Conservation (phyloP, 352 stramenopile genomes). For the Blastocystis sp. region DNA sequence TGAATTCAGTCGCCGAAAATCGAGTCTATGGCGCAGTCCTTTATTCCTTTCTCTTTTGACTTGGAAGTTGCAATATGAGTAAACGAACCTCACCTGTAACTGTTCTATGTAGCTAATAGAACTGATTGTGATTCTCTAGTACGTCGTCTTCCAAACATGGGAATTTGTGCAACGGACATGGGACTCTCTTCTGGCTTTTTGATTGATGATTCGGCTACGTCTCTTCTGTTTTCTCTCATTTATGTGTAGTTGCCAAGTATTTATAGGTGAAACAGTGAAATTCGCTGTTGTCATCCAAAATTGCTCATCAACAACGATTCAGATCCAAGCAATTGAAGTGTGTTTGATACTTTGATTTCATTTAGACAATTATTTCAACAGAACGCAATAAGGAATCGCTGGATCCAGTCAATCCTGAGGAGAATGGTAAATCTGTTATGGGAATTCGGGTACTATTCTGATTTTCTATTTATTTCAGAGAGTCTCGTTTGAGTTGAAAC, state of each 20-base stretch:
- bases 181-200: no score
- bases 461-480: no score
- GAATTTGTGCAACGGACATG: no score
- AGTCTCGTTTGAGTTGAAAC: not conserved
- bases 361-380: not conserved
- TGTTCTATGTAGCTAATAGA: not conserved
- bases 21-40: no score
- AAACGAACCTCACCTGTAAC: not conserved
- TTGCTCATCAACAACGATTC: not conserved
- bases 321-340: constrained; percentile 13
- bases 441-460: not conserved
- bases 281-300: not conserved
- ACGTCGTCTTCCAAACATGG: not conserved
- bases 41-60: no score
- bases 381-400: not conserved
- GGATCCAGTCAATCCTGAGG: not conserved
- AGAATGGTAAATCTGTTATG: not conserved
- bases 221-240: not conserved
- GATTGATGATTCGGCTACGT: not conserved
- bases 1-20: no score
- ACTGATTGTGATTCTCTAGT: not conserved
- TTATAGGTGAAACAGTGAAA: constrained; percentile 29
- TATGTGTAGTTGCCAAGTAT: not conserved
- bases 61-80: not conserved
- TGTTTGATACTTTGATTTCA: not conserved